Evolutionary conservation across 2,329 filamentous ascomycete genomes (phyloP).

Genomic region (Teratosphaeria nubilosa): DNA sequence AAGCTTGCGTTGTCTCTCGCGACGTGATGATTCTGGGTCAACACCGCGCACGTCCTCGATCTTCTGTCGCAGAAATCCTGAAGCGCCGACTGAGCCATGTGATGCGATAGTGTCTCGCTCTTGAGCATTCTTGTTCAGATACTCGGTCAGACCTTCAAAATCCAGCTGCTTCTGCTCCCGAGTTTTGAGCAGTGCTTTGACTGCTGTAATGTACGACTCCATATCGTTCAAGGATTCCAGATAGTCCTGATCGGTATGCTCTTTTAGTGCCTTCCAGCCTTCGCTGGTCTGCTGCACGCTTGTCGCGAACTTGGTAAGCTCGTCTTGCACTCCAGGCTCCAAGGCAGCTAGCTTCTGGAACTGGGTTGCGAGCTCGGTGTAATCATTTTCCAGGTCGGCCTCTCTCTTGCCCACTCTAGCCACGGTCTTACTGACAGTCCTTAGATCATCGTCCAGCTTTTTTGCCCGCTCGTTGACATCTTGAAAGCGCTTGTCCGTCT

Average conservation of each 20-base stretch:
- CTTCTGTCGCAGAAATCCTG: conserved; percentile 83
- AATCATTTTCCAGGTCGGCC: conserved; percentile 76
- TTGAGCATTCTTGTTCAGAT: conserved; percentile 78
- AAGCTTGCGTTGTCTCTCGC: conserved; percentile 78
- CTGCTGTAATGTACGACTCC: conserved; percentile 81
- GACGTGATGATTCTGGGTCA: conserved; percentile 83
- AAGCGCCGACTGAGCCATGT: conserved; percentile 56
- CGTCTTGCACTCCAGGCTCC: conserved; percentile 74
- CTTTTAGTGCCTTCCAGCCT: conserved; percentile 70
- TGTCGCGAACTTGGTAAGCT: conserved; percentile 75
- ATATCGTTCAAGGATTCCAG: conserved; percentile 87
- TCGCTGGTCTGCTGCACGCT: conserved; percentile 75
- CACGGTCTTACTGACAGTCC: conserved; percentile 91
- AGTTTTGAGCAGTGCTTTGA: conserved; percentile 81
- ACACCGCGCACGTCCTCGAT: conserved; percentile 95
- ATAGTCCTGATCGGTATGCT: conserved; percentile 92
- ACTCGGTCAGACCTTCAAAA: conserved; percentile 91
- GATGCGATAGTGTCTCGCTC: conserved; percentile 74
- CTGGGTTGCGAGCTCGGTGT: conserved; percentile 81
- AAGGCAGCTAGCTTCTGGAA: conserved; percentile 87
- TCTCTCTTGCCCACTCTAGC: conserved; percentile 81
- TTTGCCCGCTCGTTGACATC: conserved; percentile 87
- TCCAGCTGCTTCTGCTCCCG: conserved; percentile 97
- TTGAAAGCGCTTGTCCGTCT: conserved; percentile 86
- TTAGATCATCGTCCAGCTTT: conserved; percentile 88